phyloP scores from a whole-genome alignment of 768 basidiomycete genomes.

The Rhodosporidiobolus odoratus region DNA sequence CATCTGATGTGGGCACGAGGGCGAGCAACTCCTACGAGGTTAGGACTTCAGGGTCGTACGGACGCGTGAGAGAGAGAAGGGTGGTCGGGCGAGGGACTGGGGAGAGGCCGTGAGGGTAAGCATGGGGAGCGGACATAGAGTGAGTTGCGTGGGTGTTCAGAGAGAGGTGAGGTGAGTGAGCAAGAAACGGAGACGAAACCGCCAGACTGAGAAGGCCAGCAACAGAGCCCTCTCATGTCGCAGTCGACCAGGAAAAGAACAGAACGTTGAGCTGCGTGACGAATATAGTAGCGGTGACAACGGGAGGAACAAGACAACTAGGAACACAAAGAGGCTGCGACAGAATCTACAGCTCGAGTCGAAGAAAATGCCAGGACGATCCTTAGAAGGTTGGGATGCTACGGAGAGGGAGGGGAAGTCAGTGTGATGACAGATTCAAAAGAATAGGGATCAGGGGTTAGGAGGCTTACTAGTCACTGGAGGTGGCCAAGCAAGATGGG shows the following conservation, averaged over 20 bases:
- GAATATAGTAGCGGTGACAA: no score
- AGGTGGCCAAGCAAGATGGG: not conserved
- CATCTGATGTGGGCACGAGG: conserved; percentile 50
- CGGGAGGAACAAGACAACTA: no score
- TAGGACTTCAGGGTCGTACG: conserved; percentile 50
- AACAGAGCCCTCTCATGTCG: no score
- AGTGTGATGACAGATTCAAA: not conserved
- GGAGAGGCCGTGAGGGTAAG: conserved; percentile 49
- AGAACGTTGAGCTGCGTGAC: not conserved
- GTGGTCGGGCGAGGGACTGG: conserved; percentile 54
- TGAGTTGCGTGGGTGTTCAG: not conserved
- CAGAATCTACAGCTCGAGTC: not conserved
- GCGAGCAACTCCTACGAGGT: conserved; percentile 52
- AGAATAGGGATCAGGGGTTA: not conserved
- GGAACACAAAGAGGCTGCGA: not conserved
- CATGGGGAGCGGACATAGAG: not conserved
- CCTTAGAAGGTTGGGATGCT: conserved; percentile 34
- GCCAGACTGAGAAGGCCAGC: no score
- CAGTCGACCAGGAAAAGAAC: not conserved
- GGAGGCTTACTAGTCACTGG: conserved; percentile 22
- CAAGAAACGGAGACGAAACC: not conserved
- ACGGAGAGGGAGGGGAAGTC: not conserved
- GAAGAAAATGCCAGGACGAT: not conserved
- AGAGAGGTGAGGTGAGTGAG: not conserved
- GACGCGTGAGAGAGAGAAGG: conserved; percentile 52